Conservation (phyloP, 495 filamentous ascomycete species). For the Penicillium subrubescens region DNA sequence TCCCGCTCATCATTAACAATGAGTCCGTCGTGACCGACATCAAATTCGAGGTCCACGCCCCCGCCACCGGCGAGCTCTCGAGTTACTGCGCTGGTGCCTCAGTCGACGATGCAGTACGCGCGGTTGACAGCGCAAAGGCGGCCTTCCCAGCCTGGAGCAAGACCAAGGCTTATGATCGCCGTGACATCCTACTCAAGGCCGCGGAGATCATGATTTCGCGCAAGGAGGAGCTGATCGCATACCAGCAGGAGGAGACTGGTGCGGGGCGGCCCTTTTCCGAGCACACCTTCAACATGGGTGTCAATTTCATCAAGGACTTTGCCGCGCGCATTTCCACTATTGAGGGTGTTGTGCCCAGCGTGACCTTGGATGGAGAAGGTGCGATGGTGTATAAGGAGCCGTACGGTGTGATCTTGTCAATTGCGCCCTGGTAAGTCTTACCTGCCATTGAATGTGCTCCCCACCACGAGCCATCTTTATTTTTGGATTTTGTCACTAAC, state of each 20-base stretch:
- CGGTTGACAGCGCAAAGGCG: constrained; percentile 56
- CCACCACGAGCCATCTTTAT: neutral
- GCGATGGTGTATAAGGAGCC: constrained; percentile 80
- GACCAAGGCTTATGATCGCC: constrained; percentile 59
- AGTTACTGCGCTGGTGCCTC: constrained; percentile 65
- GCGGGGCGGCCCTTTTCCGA: constrained; percentile 50
- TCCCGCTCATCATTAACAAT: constrained; percentile 77
- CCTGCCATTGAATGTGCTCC: neutral
- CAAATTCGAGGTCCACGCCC: constrained; percentile 69
- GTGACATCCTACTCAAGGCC: constrained; percentile 71
- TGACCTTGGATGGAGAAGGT: constrained; percentile 53
- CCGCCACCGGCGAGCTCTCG: constrained; percentile 61
- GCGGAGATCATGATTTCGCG: constrained; percentile 66
- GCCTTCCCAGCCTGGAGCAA: constrained; percentile 75
- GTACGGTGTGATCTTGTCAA: constrained; percentile 76
- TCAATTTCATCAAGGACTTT: constrained; percentile 67
- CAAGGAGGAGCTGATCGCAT: constrained; percentile 62
- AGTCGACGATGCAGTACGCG: constrained; percentile 66
- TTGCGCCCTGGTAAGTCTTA: constrained; percentile 74
- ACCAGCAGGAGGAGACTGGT: constrained; percentile 72
- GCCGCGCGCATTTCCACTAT: constrained; percentile 65
- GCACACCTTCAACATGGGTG: constrained; percentile 65
- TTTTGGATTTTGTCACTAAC: constrained; percentile 6
- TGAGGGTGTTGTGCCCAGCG: constrained; percentile 61
- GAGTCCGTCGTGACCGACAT: constrained; percentile 60